Percentiles rank a stretch among this genome's conserved stretches.
Evolutionary conservation across 2,329 filamentous ascomycete species (phyloP).

Genomic region (Scortechinia acanthostroma): DNA sequence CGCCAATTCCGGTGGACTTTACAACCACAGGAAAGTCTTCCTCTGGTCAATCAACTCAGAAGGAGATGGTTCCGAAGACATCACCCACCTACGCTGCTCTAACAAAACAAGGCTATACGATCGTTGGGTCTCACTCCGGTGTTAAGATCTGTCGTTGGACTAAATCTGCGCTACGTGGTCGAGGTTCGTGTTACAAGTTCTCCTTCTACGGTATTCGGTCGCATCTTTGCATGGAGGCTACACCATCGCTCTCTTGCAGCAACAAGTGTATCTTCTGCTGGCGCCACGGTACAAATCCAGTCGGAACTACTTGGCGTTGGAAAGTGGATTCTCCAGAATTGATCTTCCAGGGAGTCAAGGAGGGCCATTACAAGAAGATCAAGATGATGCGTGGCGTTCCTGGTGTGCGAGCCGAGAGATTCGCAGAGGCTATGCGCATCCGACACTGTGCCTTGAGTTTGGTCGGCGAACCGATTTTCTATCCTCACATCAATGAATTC

Average conservation of each 20-base stretch:
- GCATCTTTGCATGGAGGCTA: constrained; percentile 97
- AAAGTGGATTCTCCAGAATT: constrained; percentile 82
- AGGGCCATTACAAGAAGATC: constrained; percentile 92
- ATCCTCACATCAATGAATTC: constrained; percentile 93
- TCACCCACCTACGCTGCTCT: constrained; percentile 84
- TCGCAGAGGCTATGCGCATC: constrained; percentile 86
- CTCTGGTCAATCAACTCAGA: constrained; percentile 19
- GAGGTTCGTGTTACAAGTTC: constrained; percentile 95
- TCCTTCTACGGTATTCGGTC: constrained; percentile 96
- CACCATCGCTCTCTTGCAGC: constrained; percentile 86
- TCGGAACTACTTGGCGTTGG: constrained; percentile 96
- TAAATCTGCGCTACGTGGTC: constrained; percentile 86
- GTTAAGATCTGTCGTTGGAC: constrained; percentile 99
- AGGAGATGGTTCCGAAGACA: constrained; percentile 89
- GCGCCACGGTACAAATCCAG: constrained; percentile 94
- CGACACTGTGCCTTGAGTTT: constrained; percentile 86
- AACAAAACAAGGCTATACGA: constrained; percentile 93
- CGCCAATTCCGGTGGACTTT: constrained; percentile 76
- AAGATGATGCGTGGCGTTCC: constrained; percentile 93
- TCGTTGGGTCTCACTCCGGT: constrained; percentile 88
- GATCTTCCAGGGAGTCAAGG: constrained; percentile 85
- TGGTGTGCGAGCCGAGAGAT: constrained; percentile 83
- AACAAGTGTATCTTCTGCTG: constrained; percentile 99
- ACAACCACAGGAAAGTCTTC: constrained; percentile 55
- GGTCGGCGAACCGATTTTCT: constrained; percentile 97